Evolutionary conservation across 352 stramenopile genomes (phyloP), one percentile per base, ranked within the genome.

Genomic region (Peronosclerospora sorghi): DNA sequence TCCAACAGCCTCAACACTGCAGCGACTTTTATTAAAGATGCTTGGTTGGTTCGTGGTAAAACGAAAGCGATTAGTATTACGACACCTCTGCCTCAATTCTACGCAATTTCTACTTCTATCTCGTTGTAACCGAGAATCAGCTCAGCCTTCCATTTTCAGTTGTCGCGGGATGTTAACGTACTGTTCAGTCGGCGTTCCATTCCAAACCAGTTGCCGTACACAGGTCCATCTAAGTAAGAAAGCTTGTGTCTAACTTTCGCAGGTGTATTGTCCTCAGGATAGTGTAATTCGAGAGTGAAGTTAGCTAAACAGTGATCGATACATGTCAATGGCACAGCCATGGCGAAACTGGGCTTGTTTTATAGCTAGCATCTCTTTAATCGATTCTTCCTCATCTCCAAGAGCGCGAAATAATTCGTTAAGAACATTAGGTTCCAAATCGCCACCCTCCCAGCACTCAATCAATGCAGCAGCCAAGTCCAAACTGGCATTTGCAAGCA

Each of bases 341-440:
- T 42, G 45, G 15, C 54, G 49, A 29, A 83, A 83, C 5, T 48
- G 23, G 1, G 62, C 56, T 45, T 75, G 59, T 19, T 76, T 78
- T 4, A 38, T 27, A 14, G 73, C 28, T 32, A 81, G 19, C 14
- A 47, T 36, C 4, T 42, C 18, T 19, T 65, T 72, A 17, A 76
- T 64, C 29, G 30, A 21, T 5, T 72, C 60, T 50, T 69, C 60
- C 1, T 62, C 48, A 8, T 58, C 54, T n/a, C 42, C 47, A 19
- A 83, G 47, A 21, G 46, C 55, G 8, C 32, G 23, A 38, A 83
- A 80, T 9, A 79, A 13, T 10, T 56, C 50, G 17, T 15, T 17
- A 9, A 59, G 34, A n/a, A 63, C 51, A 37, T 54, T 48, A 20
- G 20, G 20, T 15, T 55, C 51, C 14, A 48, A 19, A n/a, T 48